phyloP scores from a whole-genome alignment of 495 filamentous ascomycete species.

The Tetracladium setigerum region DNA sequence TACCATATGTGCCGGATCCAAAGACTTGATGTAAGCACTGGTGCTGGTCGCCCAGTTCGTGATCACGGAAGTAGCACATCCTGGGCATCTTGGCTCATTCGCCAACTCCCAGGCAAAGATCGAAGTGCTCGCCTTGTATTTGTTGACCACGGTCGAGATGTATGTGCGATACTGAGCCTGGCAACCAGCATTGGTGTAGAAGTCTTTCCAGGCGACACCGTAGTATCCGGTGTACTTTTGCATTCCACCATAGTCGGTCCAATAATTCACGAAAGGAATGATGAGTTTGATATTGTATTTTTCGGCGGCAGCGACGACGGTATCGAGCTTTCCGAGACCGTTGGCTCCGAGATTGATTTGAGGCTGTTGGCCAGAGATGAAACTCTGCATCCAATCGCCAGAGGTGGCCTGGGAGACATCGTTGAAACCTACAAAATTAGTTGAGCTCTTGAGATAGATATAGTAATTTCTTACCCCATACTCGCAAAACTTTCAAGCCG shows the following conservation, averaged over 20 bases:
- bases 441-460: conserved; percentile 46
- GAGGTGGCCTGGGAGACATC: conserved; percentile 43
- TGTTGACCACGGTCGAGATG: conserved; percentile 51
- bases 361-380: conserved; percentile 24
- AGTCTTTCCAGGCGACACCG: conserved; percentile 31
- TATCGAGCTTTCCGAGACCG: conserved; percentile 56
- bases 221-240: conserved; percentile 43
- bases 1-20: conserved; percentile 62
- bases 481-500: conserved; percentile 58
- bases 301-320: conserved; percentile 45
- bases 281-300: conserved; percentile 45
- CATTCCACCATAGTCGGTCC: conserved; percentile 61
- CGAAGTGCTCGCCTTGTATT: conserved; percentile 48
- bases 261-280: conserved; percentile 50
- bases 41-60: conserved; percentile 52
- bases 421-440: conserved; percentile 29
- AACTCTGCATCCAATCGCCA: conserved; percentile 34
- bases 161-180: conserved; percentile 57
- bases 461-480: conserved; percentile 48
- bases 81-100: conserved; percentile 64
- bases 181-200: conserved; percentile 47
- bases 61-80: conserved; percentile 49
- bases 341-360: conserved; percentile 39
- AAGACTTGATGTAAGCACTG: conserved; percentile 52
- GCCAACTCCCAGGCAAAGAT: conserved; percentile 67